Evolutionary conservation across 306 rosid species (phyloP).

Genomic region (Pyrus betulifolia): DNA sequence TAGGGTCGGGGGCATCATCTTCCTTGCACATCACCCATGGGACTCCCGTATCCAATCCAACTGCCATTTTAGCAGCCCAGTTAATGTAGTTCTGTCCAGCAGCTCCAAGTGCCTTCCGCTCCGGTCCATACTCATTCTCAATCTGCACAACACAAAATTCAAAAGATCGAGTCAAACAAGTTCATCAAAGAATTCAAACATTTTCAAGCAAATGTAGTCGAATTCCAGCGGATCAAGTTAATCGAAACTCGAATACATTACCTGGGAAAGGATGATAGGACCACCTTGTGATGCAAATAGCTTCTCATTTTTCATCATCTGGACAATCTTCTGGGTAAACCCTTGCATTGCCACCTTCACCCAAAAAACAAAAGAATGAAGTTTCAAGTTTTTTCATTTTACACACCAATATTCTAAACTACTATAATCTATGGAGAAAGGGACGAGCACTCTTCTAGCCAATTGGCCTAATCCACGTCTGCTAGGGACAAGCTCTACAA

Average conservation of each 20-base stretch:
- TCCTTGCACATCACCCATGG: constrained; percentile 99
- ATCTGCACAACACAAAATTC: constrained; percentile 32
- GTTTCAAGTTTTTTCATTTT: not conserved
- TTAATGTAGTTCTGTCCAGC: constrained; percentile 65
- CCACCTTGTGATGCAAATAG: constrained; percentile 92
- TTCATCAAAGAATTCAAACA: not conserved
- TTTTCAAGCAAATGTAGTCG: not conserved
- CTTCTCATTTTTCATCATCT: constrained; percentile 77
- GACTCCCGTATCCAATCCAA: constrained; percentile 75
- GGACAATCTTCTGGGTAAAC: constrained; percentile 84
- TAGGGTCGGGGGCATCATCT: constrained; percentile 96
- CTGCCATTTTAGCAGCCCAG: constrained; percentile 98
- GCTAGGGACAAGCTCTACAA: not conserved
- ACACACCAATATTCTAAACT: not conserved
- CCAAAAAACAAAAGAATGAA: not conserved
- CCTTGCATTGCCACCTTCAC: constrained; percentile 80
- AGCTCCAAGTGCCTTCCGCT: constrained; percentile 51
- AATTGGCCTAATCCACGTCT: not conserved
- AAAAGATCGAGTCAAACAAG: not conserved
- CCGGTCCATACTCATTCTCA: constrained; percentile 89
- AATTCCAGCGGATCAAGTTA: not conserved
- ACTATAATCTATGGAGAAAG: not conserved
- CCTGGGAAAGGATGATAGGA: constrained; percentile 95
- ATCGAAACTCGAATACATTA: constrained; percentile 7
- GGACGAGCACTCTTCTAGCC: not conserved